phyloP scores from a whole-genome alignment of 495 filamentous ascomycete genomes.

The Geoglossum glabrum region DNA sequence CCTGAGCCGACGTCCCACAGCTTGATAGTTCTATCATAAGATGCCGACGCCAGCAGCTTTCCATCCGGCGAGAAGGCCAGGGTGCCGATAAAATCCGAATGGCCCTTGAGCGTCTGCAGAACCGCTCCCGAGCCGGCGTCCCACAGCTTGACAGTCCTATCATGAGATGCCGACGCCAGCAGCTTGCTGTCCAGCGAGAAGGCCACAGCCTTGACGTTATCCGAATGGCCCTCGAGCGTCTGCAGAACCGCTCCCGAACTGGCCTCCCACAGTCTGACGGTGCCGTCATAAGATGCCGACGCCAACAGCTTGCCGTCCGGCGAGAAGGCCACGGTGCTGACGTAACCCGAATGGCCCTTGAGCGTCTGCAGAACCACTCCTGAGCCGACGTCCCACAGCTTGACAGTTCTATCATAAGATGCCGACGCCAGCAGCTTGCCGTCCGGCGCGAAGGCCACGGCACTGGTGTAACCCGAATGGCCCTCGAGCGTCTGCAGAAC shows the following conservation, averaged over 20 bases:
- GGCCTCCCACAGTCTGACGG: constrained; percentile 27
- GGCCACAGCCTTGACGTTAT: background rate
- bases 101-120: background rate
- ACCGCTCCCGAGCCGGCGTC: background rate
- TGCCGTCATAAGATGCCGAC: constrained; percentile 53
- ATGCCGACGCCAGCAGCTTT: constrained; percentile 1
- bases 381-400: background rate
- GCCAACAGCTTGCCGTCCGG: constrained; percentile 80
- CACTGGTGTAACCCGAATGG: constrained; percentile 28
- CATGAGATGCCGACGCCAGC: background rate
- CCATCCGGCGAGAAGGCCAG: constrained; percentile 10
- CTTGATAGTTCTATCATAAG: constrained; percentile 10
- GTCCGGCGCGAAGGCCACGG: constrained; percentile 77
- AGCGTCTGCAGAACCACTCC: background rate
- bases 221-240: background rate
- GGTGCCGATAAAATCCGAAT: background rate
- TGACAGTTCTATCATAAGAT: constrained; percentile 72
- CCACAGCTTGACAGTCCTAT: constrained; percentile 1
- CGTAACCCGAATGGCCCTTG: constrained; percentile 8
- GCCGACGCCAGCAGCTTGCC: constrained; percentile 55
- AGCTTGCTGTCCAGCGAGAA: background rate
- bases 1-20: constrained; percentile 13
- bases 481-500: background rate
- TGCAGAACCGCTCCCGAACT: background rate
- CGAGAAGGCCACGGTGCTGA: constrained; percentile 76